These are phyloP conservation scores for Citrullus colocynthis DNA, from an alignment of 306 rosid genomes.

Conservation along the genomic window DNA sequence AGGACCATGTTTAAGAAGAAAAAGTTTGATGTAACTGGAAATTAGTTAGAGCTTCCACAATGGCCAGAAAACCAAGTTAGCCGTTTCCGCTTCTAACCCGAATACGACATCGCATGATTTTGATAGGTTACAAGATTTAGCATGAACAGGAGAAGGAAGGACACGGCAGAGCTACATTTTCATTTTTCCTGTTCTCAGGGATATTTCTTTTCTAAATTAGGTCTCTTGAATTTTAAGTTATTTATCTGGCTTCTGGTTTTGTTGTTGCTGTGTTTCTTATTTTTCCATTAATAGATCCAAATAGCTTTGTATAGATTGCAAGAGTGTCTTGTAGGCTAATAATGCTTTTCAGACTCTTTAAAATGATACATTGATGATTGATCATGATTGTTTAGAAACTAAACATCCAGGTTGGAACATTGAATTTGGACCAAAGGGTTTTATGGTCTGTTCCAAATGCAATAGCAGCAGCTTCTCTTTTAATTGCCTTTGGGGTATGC, in stretches of 20 bases:
- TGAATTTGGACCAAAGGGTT: background rate
- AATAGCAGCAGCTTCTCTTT: background rate
- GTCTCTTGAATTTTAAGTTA: background rate
- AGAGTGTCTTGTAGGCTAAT: slow-evolving; percentile 16
- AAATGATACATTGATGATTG: background rate
- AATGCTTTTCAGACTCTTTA: slow-evolving; percentile 9
- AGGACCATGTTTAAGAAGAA: background rate
- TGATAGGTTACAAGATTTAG: background rate
- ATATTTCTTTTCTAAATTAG: background rate
- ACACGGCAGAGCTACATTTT: slow-evolving; percentile 1
- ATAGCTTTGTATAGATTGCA: slow-evolving; percentile 21
- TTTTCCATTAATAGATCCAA: slow-evolving; percentile 8
- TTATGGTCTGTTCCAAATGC: background rate
- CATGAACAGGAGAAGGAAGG: background rate
- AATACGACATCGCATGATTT: background rate
- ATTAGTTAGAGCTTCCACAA: background rate
- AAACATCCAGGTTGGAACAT: slow-evolving; percentile 1
- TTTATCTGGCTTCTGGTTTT: background rate
- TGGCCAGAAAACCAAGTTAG: slow-evolving; percentile 5
- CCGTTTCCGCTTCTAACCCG: background rate
- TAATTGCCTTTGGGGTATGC: background rate
- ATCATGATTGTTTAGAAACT: slow-evolving; percentile 1
- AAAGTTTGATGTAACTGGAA: background rate
- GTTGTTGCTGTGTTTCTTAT: slow-evolving; percentile 14
- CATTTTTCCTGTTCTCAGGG: background rate